phyloP scores from a whole-genome alignment of 2,329 filamentous ascomycete genomes.

The Xylaria sp. region DNA sequence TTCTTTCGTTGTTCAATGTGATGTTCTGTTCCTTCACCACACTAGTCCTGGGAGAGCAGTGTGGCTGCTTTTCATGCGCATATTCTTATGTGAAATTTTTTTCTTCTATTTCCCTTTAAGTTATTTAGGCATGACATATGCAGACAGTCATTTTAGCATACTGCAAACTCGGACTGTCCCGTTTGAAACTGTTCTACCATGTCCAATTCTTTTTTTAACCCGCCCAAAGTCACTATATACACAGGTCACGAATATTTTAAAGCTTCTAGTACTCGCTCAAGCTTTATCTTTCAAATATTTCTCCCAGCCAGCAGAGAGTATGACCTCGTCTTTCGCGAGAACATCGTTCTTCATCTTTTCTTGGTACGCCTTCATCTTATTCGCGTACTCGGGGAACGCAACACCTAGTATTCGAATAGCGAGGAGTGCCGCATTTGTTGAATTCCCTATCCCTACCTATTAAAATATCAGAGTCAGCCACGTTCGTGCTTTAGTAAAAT shows the following conservation, averaged over 20 bases:
- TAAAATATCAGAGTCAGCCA: slow-evolving; percentile 13
- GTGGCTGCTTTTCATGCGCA: not conserved
- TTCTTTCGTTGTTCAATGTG: not conserved
- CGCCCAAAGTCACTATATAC: not conserved
- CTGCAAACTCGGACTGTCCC: not conserved
- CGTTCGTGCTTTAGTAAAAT: not conserved
- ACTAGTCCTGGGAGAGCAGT: not conserved
- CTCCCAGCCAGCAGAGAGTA: slow-evolving; percentile 32
- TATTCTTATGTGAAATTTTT: not conserved
- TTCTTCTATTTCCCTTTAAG: not conserved
- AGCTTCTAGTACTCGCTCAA: slow-evolving; percentile 4
- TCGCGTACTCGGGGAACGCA: slow-evolving; percentile 63
- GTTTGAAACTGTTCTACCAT: not conserved
- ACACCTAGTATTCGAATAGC: slow-evolving; percentile 74
- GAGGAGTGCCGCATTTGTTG: slow-evolving; percentile 78
- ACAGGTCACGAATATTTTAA: not conserved
- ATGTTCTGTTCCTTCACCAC: not conserved
- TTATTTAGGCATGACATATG: not conserved
- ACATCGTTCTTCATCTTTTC: slow-evolving; percentile 71
- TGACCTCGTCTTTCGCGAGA: slow-evolving; percentile 35
- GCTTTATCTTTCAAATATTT: slow-evolving; percentile 27
- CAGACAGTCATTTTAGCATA: not conserved
- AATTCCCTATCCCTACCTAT: slow-evolving; percentile 79
- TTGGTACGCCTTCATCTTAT: slow-evolving; percentile 70
- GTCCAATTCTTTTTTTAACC: not conserved